A percentile compares a stretch with the other conserved stretches of the same genome.
Conservation (phyloP, 1,284 basidiomycete species). For the Marasmius sp. region DNA sequence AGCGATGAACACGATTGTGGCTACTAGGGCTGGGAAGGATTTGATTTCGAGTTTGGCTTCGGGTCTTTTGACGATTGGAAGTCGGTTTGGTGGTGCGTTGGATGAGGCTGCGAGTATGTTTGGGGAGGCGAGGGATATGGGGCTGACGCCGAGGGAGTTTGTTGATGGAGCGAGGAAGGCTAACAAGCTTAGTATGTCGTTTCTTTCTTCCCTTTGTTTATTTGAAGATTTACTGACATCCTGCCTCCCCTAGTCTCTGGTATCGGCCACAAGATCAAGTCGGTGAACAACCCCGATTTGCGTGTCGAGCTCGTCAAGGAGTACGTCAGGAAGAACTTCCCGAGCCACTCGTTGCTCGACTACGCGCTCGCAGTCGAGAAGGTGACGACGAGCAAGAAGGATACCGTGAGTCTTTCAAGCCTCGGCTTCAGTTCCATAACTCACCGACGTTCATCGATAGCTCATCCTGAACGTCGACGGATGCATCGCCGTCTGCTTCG, state of each 20-base stretch:
- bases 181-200: conserved; percentile 86
- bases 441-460: conserved; percentile 26
- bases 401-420: conserved; percentile 63
- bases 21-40: conserved; percentile 98
- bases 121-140: conserved; percentile 86
- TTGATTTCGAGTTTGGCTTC: conserved; percentile 95
- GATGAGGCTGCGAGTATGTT: conserved; percentile 98
- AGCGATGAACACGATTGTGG: conserved; percentile 99
- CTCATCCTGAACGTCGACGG: conserved; percentile 96
- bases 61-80: conserved; percentile 96
- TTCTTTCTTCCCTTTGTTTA: not conserved
- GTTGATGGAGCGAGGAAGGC: conserved; percentile 95
- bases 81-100: conserved; percentile 96
- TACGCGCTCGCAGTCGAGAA: conserved; percentile 99
- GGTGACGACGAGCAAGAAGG: conserved; percentile 97
- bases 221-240: not conserved
- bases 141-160: conserved; percentile 94
- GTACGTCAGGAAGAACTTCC: conserved; percentile 96
- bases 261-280: conserved; percentile 99
- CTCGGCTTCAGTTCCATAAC: conserved; percentile 13
- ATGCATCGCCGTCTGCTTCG: conserved; percentile 97
- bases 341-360: conserved; percentile 88
- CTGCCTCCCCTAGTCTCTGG: conserved; percentile 69
- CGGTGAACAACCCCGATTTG: conserved; percentile 94
- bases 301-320: conserved; percentile 98